phyloP scores from a whole-genome alignment of 768 basidiomycete species.

The Phlebiopsis flavidoalba region DNA sequence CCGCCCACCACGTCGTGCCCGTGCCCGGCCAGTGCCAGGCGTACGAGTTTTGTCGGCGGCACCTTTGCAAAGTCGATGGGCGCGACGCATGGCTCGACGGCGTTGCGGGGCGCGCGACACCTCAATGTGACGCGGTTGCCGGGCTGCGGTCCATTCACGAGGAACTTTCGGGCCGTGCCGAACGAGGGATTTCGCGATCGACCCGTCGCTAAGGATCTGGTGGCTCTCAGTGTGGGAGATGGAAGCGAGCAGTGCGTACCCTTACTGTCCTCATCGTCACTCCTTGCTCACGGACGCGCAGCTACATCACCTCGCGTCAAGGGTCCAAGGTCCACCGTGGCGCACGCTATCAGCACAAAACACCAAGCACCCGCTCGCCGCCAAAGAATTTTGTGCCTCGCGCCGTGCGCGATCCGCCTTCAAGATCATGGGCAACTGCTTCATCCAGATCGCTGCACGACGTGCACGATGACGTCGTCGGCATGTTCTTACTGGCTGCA shows the following conservation, averaged over 20 bases:
- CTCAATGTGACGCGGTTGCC: slow-evolving; percentile 26
- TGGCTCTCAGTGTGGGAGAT: slow-evolving; percentile 39
- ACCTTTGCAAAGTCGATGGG: slow-evolving; percentile 42
- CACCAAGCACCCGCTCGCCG: slow-evolving; percentile 38
- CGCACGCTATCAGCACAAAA: slow-evolving; percentile 37
- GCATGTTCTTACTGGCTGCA: slow-evolving; percentile 37
- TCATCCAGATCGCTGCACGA: slow-evolving; percentile 52
- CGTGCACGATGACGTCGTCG: too few species aligned
- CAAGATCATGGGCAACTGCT: slow-evolving; percentile 25
- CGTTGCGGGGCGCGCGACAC: slow-evolving; percentile 13
- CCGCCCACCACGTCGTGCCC: slow-evolving; percentile 18
- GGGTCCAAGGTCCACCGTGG: slow-evolving; percentile 36
- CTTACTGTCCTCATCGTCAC: not conserved
- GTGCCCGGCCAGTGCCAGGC: slow-evolving; percentile 37
- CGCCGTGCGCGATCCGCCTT: slow-evolving; percentile 21
- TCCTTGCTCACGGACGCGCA: not conserved
- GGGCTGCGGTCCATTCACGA: slow-evolving; percentile 21
- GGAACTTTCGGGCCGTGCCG: slow-evolving; percentile 16
- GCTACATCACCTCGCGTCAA: not conserved
- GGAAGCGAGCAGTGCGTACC: slow-evolving; percentile 15
- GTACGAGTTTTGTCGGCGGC: slow-evolving; percentile 59
- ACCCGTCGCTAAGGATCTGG: slow-evolving; percentile 59
- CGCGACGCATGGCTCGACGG: not conserved
- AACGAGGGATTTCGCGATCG: slow-evolving; percentile 59
- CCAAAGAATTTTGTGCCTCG: slow-evolving; percentile 19